Evolutionary conservation across 2,329 filamentous ascomycete species (phyloP).

Genomic region (Ophioceras dolichostomum): DNA sequence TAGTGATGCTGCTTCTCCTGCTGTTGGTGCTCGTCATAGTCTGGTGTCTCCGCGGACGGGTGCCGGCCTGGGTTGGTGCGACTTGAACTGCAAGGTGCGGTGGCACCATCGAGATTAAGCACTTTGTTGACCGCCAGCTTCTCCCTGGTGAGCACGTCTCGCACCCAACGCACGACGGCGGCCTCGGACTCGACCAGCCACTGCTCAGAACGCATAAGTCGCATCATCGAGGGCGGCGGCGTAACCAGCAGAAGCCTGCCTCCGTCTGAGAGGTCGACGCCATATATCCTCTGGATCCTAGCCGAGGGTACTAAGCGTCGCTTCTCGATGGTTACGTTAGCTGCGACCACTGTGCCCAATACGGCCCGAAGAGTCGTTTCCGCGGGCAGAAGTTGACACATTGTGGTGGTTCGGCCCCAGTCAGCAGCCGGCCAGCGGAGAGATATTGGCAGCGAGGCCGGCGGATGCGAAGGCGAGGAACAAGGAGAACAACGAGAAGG

Average conservation of each 20-base stretch:
- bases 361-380: constrained; percentile 21
- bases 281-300: constrained; percentile 27
- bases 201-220: constrained; percentile 34
- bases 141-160: constrained; percentile 5
- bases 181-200: constrained; percentile 31
- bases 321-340: constrained; percentile 18
- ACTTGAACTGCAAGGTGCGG: constrained; percentile 1
- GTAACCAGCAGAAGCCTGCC: constrained; percentile 27
- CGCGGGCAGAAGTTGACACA: constrained; percentile 1
- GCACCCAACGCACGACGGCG: constrained; percentile 31
- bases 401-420: too few relatives aligned
- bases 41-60: too few relatives aligned
- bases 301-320: constrained; percentile 21
- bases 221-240: constrained; percentile 26
- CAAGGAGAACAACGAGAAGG: too few relatives aligned
- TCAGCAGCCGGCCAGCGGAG: too few relatives aligned
- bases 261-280: constrained; percentile 27
- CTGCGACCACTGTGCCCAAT: constrained; percentile 17
- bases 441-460: too few relatives aligned
- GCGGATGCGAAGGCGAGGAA: too few relatives aligned
- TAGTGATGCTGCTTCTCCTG: neutral
- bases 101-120: neutral
- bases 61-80: neutral
- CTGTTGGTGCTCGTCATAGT: neutral
- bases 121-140: neutral